A percentile compares a stretch with the other conserved stretches of the same genome.
phyloP scores from a whole-genome alignment of 345 rosid species.

The Citrus sp. region DNA sequence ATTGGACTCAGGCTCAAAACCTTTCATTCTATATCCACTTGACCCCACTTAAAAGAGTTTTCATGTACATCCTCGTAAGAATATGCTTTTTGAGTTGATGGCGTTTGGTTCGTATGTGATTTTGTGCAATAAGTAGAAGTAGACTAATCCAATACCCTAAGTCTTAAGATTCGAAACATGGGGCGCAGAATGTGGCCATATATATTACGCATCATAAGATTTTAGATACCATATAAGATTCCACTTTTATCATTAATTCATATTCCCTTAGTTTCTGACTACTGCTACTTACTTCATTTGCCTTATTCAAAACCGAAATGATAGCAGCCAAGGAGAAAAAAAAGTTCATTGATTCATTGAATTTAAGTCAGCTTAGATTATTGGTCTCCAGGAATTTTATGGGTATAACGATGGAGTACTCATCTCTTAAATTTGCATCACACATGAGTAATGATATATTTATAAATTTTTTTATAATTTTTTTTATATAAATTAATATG shows the following conservation, averaged over 20 bases:
- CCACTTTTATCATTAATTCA: background rate
- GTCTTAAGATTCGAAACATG: slow-evolving; percentile 2
- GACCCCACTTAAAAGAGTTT: background rate
- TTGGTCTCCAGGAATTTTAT: no score
- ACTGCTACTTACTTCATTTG: no score
- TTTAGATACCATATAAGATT: background rate
- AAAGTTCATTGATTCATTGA: background rate
- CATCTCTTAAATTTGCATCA: no score
- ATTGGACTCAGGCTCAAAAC: background rate
- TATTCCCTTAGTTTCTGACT: background rate
- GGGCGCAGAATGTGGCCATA: slow-evolving; percentile 2
- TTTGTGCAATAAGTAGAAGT: background rate
- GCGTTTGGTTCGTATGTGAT: background rate
- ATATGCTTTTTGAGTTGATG: slow-evolving; percentile 1
- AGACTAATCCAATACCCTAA: no score
- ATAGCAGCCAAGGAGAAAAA: background rate
- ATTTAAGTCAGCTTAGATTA: background rate
- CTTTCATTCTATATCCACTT: background rate
- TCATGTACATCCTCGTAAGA: background rate
- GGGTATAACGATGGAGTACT: no score
- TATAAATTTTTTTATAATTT: no score
- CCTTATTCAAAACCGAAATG: background rate
- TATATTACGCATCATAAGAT: background rate
- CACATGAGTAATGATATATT: no score
- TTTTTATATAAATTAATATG: no score